Conservation (phyloP, 2,329 filamentous ascomycete species). For the Pseudogymnoascus sp. region DNA sequence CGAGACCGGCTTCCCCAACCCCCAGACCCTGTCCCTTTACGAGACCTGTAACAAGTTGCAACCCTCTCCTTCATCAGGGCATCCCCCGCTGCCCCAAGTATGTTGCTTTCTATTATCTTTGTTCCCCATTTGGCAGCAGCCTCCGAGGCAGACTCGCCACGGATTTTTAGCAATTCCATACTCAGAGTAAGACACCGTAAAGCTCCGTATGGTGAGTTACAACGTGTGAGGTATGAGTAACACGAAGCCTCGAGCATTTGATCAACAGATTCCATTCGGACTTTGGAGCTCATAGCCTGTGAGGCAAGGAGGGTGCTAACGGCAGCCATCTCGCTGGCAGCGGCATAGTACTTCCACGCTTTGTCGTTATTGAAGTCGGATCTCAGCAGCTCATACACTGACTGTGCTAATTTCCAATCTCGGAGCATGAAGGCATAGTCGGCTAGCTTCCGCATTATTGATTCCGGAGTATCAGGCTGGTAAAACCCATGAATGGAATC, state of each 20-base stretch:
- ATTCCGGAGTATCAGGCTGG: conserved; percentile 73
- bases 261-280: conserved; percentile 71
- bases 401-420: conserved; percentile 88
- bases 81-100: conserved; percentile 68
- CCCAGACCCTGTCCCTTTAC: conserved; percentile 56
- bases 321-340: conserved; percentile 90
- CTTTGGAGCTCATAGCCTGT: conserved; percentile 62
- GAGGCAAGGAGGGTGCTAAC: conserved; percentile 73
- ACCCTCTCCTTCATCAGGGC: conserved; percentile 80
- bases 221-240: conserved; percentile 88
- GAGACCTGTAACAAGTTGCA: conserved; percentile 72
- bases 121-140: conserved; percentile 81
- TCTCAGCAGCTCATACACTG: conserved; percentile 82
- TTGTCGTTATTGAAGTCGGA: conserved; percentile 91
- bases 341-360: conserved; percentile 92
- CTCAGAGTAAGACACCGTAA: conserved; percentile 68
- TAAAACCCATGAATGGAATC: conserved; percentile 74
- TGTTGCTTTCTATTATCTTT: conserved; percentile 67
- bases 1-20: conserved; percentile 64
- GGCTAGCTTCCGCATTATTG: conserved; percentile 83
- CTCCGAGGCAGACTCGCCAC: conserved; percentile 72
- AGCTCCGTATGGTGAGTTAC: conserved; percentile 69
- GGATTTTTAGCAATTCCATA: conserved; percentile 72
- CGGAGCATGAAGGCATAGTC: conserved; percentile 96
- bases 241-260: conserved; percentile 82